A percentile compares a stretch with the other conserved stretches of the same genome.
These are phyloP conservation scores for Dispira simplex DNA, from an alignment of 192 early-diverging fungal species.

Conservation along the genomic window DNA sequence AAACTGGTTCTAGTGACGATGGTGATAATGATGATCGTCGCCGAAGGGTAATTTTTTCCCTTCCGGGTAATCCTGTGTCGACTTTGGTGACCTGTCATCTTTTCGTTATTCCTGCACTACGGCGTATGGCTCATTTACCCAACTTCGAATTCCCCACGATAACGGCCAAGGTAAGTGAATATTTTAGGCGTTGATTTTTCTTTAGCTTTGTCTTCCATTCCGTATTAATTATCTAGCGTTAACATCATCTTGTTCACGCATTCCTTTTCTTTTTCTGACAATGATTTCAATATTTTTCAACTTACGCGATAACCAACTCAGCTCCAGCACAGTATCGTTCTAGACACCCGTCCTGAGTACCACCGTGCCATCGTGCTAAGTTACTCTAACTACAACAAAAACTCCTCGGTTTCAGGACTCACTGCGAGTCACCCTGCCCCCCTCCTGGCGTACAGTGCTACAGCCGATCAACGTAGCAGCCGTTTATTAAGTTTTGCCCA, in stretches of 20 bases:
- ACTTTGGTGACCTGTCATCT: conserved; percentile 76
- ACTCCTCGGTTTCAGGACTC: conserved; percentile 15
- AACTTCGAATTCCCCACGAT: conserved; percentile 30
- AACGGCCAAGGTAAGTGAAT: too few species aligned
- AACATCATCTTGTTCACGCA: too few species aligned
- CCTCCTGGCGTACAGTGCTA: conserved; percentile 34
- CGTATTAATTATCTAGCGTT: too few species aligned
- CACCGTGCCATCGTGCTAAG: conserved; percentile 27
- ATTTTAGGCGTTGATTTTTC: too few species aligned
- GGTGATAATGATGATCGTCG: neutral
- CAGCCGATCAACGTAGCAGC: conserved; percentile 65
- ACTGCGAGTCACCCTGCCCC: neutral
- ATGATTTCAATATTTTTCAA: too few species aligned
- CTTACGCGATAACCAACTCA: too few species aligned
- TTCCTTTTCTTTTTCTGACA: too few species aligned
- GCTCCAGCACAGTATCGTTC: conserved; percentile 29
- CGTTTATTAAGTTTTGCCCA: conserved; percentile 15
- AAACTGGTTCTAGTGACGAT: conserved; percentile 13
- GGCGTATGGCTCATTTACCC: conserved; percentile 55
- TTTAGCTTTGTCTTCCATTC: too few species aligned
- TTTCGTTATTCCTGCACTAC: conserved; percentile 75
- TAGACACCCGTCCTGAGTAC: conserved; percentile 57
- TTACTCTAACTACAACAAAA: conserved; percentile 14
- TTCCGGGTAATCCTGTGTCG: conserved; percentile 95
- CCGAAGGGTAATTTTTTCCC: conserved; percentile 57